Conservation (phyloP, 768 basidiomycete genomes). For the Galerina sulciceps region DNA sequence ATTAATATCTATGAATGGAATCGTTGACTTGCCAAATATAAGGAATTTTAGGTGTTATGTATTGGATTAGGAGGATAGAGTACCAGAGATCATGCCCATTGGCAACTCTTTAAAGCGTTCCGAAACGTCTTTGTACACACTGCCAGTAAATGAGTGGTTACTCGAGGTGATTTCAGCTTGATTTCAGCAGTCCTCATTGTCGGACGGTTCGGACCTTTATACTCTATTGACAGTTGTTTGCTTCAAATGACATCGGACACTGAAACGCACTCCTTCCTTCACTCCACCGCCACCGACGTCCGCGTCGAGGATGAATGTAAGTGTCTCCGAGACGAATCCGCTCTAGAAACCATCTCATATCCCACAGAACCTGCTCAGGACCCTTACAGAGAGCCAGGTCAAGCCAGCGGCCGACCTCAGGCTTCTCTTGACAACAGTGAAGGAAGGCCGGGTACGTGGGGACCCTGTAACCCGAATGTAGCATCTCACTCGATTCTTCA, state of each 20-base stretch:
- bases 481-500: constrained; percentile 15
- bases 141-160: too few relatives aligned
- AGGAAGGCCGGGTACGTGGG: constrained; percentile 81
- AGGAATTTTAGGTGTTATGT: too few relatives aligned
- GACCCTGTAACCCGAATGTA: constrained; percentile 17
- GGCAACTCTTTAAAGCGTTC: too few relatives aligned
- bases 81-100: too few relatives aligned
- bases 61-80: too few relatives aligned
- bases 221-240: not conserved
- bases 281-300: constrained; percentile 17
- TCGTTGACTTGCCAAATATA: not conserved
- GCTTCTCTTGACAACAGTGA: constrained; percentile 81
- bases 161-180: too few relatives aligned
- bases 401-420: constrained; percentile 78
- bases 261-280: constrained; percentile 12
- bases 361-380: constrained; percentile 83
- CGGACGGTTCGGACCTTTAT: not conserved
- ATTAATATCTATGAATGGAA: not conserved
- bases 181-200: too few relatives aligned
- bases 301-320: constrained; percentile 48
- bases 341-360: constrained; percentile 12
- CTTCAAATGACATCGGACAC: constrained; percentile 16
- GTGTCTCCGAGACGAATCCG: constrained; percentile 30
- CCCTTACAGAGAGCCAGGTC: constrained; percentile 78
- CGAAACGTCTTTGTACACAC: too few relatives aligned